phyloP scores from a whole-genome alignment of 345 rosid species.

The Abelmoschus esculentus region DNA sequence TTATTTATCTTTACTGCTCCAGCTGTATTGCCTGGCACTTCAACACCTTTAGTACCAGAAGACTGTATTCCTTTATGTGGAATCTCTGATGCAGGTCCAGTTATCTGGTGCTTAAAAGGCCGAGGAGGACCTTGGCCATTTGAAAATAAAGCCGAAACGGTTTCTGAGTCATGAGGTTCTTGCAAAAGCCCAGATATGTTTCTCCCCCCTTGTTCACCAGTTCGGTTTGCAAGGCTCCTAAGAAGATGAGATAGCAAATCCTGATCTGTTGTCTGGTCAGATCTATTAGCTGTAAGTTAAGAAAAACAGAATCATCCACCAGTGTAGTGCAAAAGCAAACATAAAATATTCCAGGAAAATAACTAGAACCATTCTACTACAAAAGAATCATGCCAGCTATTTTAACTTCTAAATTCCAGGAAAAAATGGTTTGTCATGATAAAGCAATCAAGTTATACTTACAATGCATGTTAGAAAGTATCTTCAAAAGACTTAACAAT shows the following conservation, averaged over 20 bases:
- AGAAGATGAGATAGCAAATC: constrained; percentile 77
- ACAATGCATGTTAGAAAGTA: constrained; percentile 89
- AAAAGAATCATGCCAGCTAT: background rate
- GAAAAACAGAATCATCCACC: constrained; percentile 6
- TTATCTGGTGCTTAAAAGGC: constrained; percentile 32
- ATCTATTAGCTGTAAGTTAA: constrained; percentile 57
- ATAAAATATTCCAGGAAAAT: background rate
- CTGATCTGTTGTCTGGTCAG: constrained; percentile 59
- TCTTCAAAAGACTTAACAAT: constrained; percentile 72
- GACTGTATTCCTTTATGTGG: constrained; percentile 33
- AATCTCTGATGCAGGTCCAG: constrained; percentile 29
- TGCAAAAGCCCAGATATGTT: constrained; percentile 56
- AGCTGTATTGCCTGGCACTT: constrained; percentile 35
- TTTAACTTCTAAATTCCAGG: background rate
- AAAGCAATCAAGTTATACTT: constrained; percentile 21
- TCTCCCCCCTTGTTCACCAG: constrained; percentile 54
- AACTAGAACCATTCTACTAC: background rate
- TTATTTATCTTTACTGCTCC: constrained; percentile 20
- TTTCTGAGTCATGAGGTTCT: constrained; percentile 53
- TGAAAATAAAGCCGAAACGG: constrained; percentile 36
- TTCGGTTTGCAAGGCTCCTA: constrained; percentile 61
- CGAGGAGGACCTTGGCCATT: constrained; percentile 41
- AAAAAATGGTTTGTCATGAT: background rate
- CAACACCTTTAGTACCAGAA: constrained; percentile 27
- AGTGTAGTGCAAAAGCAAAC: background rate